Base-by-base conservation (phyloP, 805 yeast species). In the Kuraishia piskuri region DNA sequence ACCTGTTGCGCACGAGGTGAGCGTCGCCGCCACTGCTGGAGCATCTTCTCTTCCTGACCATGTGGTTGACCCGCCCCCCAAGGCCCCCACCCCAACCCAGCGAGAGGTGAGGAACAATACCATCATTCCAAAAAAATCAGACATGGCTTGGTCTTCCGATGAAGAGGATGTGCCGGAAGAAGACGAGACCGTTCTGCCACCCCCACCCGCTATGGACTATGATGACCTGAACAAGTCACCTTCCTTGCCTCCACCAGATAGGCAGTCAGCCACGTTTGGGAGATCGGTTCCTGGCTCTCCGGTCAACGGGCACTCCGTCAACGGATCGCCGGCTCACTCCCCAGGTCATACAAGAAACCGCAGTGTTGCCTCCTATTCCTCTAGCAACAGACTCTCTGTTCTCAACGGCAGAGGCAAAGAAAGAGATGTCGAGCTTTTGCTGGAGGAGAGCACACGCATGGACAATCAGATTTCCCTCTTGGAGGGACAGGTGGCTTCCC, bases 81-180 rank as follows among this genome's bases (percentile, higher is more conserved):
- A 31, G 40, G 40, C 40, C 3, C 40, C 40, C 17, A 61, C 69
- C 10, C 71, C 69, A 14, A 57, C 69, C 10, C 70, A 64, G 54
- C 52, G 67, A 47, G 69, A 65, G 55, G 62, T 68, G 49, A 88
- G 82, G 57, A 67, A 86, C 12, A 78, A 87, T 5, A 82, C 85
- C 3, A 84, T 92, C 3, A 81, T 87, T n/a, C 97, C 97, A 0
- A 79, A 86, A 24, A 89, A 87, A 65, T 88, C 96, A 0, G 82
- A 85, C 47, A 75, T 92, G 64, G 84, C 91, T 2, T 94, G 96
- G 90, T 86, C 92, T 17, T 86, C 90, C 52, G 96, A 86, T 58
- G 96, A 86, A 56, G 94, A 85, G 50, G 88, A 80, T 2, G 79
- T 74, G 1, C 76, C 67, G 8, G 69, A 52, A 23, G 55, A 56